These are phyloP conservation scores for Porcisia hertigi DNA, from an alignment of 208 protist species.

Conservation along the genomic window DNA sequence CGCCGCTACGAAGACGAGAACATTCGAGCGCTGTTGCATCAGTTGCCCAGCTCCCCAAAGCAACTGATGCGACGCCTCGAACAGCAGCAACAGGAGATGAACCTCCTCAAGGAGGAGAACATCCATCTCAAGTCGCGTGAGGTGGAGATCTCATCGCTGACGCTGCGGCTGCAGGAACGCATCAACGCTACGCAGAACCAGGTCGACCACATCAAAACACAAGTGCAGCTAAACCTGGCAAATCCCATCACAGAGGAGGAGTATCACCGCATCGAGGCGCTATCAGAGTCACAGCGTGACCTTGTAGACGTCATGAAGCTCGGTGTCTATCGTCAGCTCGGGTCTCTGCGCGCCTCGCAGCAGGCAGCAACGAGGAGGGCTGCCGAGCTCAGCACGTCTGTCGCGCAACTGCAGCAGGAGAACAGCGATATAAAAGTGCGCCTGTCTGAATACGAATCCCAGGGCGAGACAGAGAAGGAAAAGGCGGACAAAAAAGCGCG, in stretches of 20 bases:
- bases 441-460: conserved; percentile 51
- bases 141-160: conserved; percentile 78
- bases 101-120: conserved; percentile 73
- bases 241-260: conserved; percentile 79
- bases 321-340: conserved; percentile 80
- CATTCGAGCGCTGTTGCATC: conserved; percentile 25
- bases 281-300: conserved; percentile 73
- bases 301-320: conserved; percentile 83
- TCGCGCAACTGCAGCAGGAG: conserved; percentile 49
- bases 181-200: conserved; percentile 83
- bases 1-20: conserved; percentile 29
- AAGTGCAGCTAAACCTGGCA: conserved; percentile 68
- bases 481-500: conserved; percentile 30
- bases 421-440: conserved; percentile 57
- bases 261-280: conserved; percentile 66
- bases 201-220: conserved; percentile 77
- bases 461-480: conserved; percentile 39
- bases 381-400: conserved; percentile 53
- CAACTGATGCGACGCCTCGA: conserved; percentile 73
- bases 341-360: conserved; percentile 50
- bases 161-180: conserved; percentile 75
- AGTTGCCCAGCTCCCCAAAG: conserved; percentile 66
- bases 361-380: conserved; percentile 59
- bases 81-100: conserved; percentile 66
- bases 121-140: conserved; percentile 64